These are phyloP conservation scores for Plasmodium sp. DNA, from an alignment of 169 alveolate genomes.

Conservation along the genomic window DNA sequence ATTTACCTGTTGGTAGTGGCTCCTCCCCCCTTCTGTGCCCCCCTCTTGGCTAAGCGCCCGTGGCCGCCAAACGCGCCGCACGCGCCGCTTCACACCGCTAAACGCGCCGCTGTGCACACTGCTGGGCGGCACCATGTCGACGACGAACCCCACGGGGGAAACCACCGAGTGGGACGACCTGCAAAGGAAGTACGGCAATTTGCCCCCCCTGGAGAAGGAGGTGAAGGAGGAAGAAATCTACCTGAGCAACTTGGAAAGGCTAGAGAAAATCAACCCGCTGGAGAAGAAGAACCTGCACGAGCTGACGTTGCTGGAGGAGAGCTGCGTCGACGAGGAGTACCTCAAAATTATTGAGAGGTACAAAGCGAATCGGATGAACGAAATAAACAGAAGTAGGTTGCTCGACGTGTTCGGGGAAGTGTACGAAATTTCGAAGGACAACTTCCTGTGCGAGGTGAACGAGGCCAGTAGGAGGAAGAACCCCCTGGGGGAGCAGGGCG, in stretches of 20 bases:
- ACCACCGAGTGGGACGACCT: slow-evolving; percentile 94
- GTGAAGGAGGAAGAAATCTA: slow-evolving; percentile 88
- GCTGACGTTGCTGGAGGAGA: slow-evolving; percentile 40
- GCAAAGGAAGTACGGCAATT: slow-evolving; percentile 90
- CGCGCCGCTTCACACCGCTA: too few relatives aligned
- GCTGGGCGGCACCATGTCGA: slow-evolving; percentile 82
- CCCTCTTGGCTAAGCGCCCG: not conserved
- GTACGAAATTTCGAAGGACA: slow-evolving; percentile 74
- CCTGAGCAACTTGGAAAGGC: slow-evolving; percentile 62
- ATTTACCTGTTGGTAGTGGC: not conserved
- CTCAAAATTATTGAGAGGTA: slow-evolving; percentile 43
- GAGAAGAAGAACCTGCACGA: slow-evolving; percentile 73
- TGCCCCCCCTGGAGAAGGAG: slow-evolving; percentile 84
- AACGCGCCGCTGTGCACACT: too few relatives aligned
- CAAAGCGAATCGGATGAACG: slow-evolving; percentile 28
- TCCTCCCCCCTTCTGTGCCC: not conserved
- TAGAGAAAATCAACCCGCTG: slow-evolving; percentile 45
- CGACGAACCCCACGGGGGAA: slow-evolving; percentile 90
- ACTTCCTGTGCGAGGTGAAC: slow-evolving; percentile 75
- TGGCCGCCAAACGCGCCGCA: too few relatives aligned
- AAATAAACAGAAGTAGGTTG: slow-evolving; percentile 64
- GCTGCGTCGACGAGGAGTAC: slow-evolving; percentile 71
- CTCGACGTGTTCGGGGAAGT: slow-evolving; percentile 73
- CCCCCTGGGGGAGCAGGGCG: slow-evolving; percentile 2
- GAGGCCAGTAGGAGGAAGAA: slow-evolving; percentile 76